Evolutionary conservation across 2,329 filamentous ascomycete species (phyloP).

Genomic region (Thelonectria blattea): DNA sequence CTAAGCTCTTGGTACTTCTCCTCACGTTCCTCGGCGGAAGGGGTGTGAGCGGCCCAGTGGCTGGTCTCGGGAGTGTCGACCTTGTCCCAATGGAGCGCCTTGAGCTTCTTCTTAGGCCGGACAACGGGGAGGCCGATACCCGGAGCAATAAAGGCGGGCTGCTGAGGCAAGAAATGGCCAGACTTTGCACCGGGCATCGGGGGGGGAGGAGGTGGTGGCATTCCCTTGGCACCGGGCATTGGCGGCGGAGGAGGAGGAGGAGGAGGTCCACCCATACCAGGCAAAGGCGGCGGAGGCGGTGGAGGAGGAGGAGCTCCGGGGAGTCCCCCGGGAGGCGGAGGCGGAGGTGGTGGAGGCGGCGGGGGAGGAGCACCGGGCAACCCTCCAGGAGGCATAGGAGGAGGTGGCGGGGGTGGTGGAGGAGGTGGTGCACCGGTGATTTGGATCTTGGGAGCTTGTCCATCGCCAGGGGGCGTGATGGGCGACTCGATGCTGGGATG

Average conservation of each 20-base stretch:
- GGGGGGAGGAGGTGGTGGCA: constrained; percentile 63
- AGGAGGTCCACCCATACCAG: constrained; percentile 42
- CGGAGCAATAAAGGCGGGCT: constrained; percentile 60
- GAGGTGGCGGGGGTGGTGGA: constrained; percentile 48
- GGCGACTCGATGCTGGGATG: constrained; percentile 76
- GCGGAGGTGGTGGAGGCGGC: constrained; percentile 43
- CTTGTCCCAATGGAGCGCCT: constrained; percentile 99
- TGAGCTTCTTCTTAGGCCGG: constrained; percentile 98
- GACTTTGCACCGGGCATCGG: constrained; percentile 73
- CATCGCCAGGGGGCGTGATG: constrained; percentile 70
- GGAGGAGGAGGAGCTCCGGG: constrained; percentile 53
- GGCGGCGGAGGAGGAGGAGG: constrained; percentile 50
- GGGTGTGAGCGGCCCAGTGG: constrained; percentile 87
- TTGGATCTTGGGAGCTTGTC: constrained; percentile 64
- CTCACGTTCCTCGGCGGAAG: constrained; percentile 87
- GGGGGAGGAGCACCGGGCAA: constrained; percentile 41
- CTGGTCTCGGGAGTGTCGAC: constrained; percentile 91
- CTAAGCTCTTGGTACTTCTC: constrained; percentile 95
- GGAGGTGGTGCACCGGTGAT: constrained; percentile 54
- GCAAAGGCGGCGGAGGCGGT: constrained; percentile 55
- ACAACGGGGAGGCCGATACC: constrained; percentile 78
- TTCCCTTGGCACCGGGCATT: constrained; percentile 48
- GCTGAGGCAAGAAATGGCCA: constrained; percentile 76
- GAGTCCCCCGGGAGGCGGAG: constrained; percentile 47
- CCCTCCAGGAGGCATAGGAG: constrained; percentile 47